These are phyloP conservation scores for Luvunga scandens DNA, from an alignment of 345 rosid species.

Conservation along the genomic window DNA sequence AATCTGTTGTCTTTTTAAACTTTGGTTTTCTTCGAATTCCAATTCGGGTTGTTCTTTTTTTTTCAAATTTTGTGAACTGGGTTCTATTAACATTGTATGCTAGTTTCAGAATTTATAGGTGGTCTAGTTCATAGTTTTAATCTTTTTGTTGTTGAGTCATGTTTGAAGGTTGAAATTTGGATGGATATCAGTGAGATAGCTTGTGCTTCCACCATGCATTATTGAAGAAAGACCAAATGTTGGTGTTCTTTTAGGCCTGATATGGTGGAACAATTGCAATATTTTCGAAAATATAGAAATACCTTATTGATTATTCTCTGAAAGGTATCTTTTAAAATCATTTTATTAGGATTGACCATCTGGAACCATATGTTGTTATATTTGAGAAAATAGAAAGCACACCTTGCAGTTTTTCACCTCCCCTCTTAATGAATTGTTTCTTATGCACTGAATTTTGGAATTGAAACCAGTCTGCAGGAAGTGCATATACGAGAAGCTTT, in stretches of 20 bases:
- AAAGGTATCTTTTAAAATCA: background rate
- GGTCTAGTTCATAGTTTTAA: background rate
- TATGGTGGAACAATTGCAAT: background rate
- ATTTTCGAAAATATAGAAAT: background rate
- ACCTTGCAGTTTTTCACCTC: background rate
- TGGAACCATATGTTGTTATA: background rate
- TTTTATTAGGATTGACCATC: background rate
- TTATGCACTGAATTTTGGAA: constrained; percentile 20
- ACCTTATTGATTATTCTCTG: background rate
- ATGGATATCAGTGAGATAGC: background rate
- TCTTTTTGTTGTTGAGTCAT: background rate
- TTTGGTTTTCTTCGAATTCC: background rate
- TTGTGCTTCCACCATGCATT: background rate
- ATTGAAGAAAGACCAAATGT: background rate
- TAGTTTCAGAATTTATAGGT: background rate
- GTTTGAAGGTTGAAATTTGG: background rate
- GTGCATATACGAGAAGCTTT: constrained; percentile 65
- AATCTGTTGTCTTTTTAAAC: background rate
- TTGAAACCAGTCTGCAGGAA: constrained; percentile 63
- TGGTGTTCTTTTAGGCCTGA: background rate
- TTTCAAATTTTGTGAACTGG: background rate
- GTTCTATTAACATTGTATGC: background rate
- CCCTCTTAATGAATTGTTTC: background rate
- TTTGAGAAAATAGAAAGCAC: background rate
- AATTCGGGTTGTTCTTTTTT: background rate